Base-by-base conservation (phyloP, 176 grass and related monocot genomes). In the Eleusine indica region DNA sequence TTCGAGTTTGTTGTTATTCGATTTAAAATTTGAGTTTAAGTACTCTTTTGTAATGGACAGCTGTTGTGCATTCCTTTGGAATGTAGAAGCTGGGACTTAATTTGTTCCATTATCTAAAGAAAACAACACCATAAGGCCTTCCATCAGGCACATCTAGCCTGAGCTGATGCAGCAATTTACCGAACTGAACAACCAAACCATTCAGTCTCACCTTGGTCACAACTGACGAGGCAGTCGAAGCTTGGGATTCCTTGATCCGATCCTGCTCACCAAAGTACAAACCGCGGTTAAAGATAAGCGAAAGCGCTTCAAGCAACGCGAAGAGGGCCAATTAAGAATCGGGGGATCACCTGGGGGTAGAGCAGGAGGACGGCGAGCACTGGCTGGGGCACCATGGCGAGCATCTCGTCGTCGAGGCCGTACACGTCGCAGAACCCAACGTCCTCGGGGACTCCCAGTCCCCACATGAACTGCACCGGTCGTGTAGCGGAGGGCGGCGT, bases 371-470 rank as follows among this genome's bases (percentile, higher is more conserved):
- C 92, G 19, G 92, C 95, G 49, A 98, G 71, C 38, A 90, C 90
- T 68, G 95, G 95, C 79, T 94, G 84, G 44, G 92, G 95, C n/a
- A 98, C 90, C 89, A 98, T 91, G 61, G 83, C 82, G 29, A 98
- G 82, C 83, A 98, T 46, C 47, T 95, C 95, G 29, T 95, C 89
- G 66, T 95, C 95, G 75, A 98, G 81, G 38, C 92, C 95, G 42
- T 98, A 98, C 17, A 98, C 89, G 61, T 98, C 92, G 79, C 87
- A 90, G 89, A 98, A 98, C 64, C 85, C 95, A 25, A 71, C 91
- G 39, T 86, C 84, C 68, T 76, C 82, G 49, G 90, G 89, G 62
- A 90, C 90, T 15, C 92, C 95, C 22, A 95, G 77, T 10, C 95
- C 95, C 86, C 92, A 80, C 65, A 98, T 89, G 84, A 93, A 98